Evolutionary conservation across 2,329 filamentous ascomycete genomes (phyloP).

Genomic region (Curvularia sp.): DNA sequence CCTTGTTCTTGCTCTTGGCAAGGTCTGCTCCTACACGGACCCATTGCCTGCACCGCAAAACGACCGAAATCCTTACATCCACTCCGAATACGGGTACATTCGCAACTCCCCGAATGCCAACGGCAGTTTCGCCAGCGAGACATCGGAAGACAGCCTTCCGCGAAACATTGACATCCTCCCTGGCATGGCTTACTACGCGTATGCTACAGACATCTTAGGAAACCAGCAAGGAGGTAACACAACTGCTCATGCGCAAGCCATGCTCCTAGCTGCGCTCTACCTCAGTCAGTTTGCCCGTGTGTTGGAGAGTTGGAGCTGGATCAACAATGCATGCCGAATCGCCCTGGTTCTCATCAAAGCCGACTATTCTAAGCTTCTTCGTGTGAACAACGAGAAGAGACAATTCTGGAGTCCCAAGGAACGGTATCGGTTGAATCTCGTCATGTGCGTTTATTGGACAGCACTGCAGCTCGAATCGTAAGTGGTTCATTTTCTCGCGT

Average conservation of each 20-base stretch:
- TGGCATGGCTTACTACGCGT: conserved; percentile 86
- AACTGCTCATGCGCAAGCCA: conserved; percentile 82
- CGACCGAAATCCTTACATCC: conserved; percentile 45
- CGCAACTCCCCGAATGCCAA: conserved; percentile 50
- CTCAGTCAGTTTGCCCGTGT: conserved; percentile 86
- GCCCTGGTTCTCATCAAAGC: conserved; percentile 77
- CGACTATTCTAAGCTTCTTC: conserved; percentile 43
- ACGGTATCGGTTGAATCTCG: conserved; percentile 49
- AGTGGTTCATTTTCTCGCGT: not conserved
- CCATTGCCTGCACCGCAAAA: conserved; percentile 63
- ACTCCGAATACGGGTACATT: conserved; percentile 34
- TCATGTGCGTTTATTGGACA: conserved; percentile 82
- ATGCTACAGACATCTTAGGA: conserved; percentile 85
- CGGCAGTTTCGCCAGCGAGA: conserved; percentile 43
- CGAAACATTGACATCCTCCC: conserved; percentile 86
- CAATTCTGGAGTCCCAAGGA: conserved; percentile 31
- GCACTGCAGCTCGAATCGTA: conserved; percentile 91
- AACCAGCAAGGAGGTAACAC: conserved; percentile 79
- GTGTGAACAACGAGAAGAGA: conserved; percentile 28
- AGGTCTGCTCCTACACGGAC: conserved; percentile 69
- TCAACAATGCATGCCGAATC: conserved; percentile 65
- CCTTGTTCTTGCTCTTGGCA: conserved; percentile 83
- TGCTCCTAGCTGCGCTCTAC: conserved; percentile 85
- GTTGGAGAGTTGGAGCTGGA: conserved; percentile 81
- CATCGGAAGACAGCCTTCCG: conserved; percentile 33